phyloP scores from a whole-genome alignment of 140 eudicot species.

The Bidens hawaiensis region DNA sequence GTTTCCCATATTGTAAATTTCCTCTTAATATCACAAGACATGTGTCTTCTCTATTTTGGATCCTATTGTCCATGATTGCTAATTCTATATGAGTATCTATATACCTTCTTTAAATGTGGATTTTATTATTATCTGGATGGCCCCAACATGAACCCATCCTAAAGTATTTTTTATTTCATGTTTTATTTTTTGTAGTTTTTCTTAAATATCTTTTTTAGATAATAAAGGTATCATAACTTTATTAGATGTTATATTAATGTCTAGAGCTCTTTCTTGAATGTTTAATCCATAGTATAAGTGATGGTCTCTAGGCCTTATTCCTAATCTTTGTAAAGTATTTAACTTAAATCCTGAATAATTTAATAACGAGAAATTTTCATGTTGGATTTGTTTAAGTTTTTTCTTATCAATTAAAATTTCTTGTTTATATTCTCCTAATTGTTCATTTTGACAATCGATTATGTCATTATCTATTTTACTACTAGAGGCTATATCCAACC shows the following conservation, averaged over 20 bases:
- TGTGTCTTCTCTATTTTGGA: conserved; percentile 3
- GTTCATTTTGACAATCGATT: background rate
- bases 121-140: too few species aligned
- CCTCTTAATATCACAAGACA: background rate
- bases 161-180: too few species aligned
- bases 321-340: too few species aligned
- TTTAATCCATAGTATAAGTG: background rate
- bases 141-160: too few species aligned
- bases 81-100: background rate
- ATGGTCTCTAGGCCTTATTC: too few species aligned
- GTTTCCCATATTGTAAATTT: conserved; percentile 9
- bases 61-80: background rate
- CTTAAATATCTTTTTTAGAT: too few species aligned
- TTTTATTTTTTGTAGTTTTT: too few species aligned
- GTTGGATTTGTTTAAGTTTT: conserved; percentile 8
- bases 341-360: conserved; percentile 12
- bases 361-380: background rate
- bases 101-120: conserved; percentile 7
- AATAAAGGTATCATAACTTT: too few species aligned
- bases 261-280: background rate
- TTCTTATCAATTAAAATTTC: conserved; percentile 6
- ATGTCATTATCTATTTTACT: too few species aligned
- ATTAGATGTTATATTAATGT: too few species aligned
- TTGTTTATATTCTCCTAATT: background rate
- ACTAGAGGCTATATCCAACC: background rate